Base-by-base conservation (phyloP, 805 yeast species). In the Lipomyces kockii region DNA sequence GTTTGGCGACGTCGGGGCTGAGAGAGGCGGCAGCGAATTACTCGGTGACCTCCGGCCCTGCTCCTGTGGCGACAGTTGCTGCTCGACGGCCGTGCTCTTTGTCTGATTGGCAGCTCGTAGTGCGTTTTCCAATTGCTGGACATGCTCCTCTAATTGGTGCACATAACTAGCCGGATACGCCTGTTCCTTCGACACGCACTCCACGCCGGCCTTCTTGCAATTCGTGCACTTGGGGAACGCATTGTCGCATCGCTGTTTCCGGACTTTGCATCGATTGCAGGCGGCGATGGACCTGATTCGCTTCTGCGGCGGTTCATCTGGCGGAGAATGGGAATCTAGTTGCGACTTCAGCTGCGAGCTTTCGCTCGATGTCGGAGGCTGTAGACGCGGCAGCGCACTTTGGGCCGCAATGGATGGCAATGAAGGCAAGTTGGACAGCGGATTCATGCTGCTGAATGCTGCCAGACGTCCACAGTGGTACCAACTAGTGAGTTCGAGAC, bases 191-290 rank as follows among this genome's bases (percentile, higher is more conserved):
- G 67, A 67, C 25, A 91, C 86, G 78, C 97, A 92, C 2, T 89
- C 89, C 2, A 80, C 88, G 9, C 86, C 85, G 11, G 89, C 89
- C 73, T 86, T 85, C 56, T 77, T 80, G 75, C 92, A 88, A 55
- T 82, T 82, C 14, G 83, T 75, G 74, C 92, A 88, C 66, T 82
- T 81, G 4, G 92, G 92, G 74, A 87, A 86, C 67, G 83, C 84
- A 64, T 85, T 88, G 69, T 89, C 89, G 76, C 92, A 89, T 71
- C 83, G 83, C 66, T 87, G 83, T 74, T 89, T 89, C 70, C 87
- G 86, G 63, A 77, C 74, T 27, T 97, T 84, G 74, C 97, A 92
- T 63, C 97, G 80, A 74, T 89, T 89, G 76, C 97, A 92, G 0
- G 97, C 96, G 0, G 90, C 84, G 12, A 89, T 87, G 0, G 91